Evolutionary conservation across 179 eudicot species (phyloP).

Genomic region (Dionaea muscipula): DNA sequence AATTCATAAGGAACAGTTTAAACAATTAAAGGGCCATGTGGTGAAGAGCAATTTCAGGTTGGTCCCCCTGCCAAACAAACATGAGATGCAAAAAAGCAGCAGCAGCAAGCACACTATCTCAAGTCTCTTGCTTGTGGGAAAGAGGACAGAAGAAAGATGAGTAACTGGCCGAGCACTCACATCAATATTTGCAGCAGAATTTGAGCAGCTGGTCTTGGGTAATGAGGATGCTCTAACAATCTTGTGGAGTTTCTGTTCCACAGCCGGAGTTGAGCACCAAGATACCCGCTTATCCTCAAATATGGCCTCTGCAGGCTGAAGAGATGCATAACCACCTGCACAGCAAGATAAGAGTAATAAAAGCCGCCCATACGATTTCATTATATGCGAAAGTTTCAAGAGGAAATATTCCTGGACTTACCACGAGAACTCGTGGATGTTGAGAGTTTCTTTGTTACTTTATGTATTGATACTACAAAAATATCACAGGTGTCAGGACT

Average conservation of each 20-base stretch:
- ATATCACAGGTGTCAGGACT: conserved; percentile 53
- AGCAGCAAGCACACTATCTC: too few relatives aligned
- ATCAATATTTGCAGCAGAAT: conserved; percentile 15
- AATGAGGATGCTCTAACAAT: conserved; percentile 16
- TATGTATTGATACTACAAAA: conserved; percentile 43
- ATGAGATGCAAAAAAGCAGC: too few relatives aligned
- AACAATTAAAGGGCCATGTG: too few relatives aligned
- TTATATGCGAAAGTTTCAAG: too few relatives aligned
- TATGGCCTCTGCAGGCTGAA: conserved; percentile 16
- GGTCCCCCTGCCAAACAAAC: too few relatives aligned
- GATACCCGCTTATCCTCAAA: conserved; percentile 17
- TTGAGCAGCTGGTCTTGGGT: conserved; percentile 19
- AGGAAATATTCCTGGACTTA: too few relatives aligned
- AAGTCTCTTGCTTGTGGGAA: background rate
- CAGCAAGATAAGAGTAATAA: background rate
- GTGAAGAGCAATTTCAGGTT: too few relatives aligned
- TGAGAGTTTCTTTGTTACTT: conserved; percentile 35
- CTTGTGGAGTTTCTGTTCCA: background rate
- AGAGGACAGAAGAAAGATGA: conserved; percentile 16
- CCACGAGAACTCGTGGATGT: conserved; percentile 11
- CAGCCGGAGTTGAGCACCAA: conserved; percentile 18
- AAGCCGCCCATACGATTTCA: background rate
- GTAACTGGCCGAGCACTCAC: conserved; percentile 12
- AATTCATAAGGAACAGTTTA: too few relatives aligned
- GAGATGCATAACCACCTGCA: conserved; percentile 5